These are phyloP conservation scores for Kalmusia sp. DNA, from an alignment of 2,329 filamentous ascomycete species.

Conservation along the genomic window DNA sequence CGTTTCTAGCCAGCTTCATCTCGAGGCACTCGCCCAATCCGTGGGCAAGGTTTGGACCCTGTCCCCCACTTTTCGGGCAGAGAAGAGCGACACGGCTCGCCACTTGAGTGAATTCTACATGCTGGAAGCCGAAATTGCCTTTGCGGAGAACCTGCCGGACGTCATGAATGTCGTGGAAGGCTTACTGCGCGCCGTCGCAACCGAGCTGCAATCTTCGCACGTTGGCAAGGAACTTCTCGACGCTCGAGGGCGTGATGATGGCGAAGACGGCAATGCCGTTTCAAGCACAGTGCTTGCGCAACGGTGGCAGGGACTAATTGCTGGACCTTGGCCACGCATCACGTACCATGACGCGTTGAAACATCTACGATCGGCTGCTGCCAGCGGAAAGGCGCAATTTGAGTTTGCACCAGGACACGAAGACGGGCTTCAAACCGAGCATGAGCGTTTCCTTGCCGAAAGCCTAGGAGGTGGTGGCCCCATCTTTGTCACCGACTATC, in stretches of 20 bases:
- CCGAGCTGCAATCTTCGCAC: constrained; percentile 56
- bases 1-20: constrained; percentile 91
- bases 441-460: constrained; percentile 86
- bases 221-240: constrained; percentile 64
- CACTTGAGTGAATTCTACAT: constrained; percentile 99
- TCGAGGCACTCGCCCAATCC: constrained; percentile 89
- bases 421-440: constrained; percentile 82
- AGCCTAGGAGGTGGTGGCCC: constrained; percentile 69
- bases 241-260: constrained; percentile 50
- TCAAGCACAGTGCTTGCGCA: constrained; percentile 62
- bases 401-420: constrained; percentile 74
- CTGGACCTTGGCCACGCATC: constrained; percentile 83
- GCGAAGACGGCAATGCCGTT: constrained; percentile 44
- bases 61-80: constrained; percentile 91
- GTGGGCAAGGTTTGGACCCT: constrained; percentile 92
- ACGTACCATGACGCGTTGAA: constrained; percentile 82
- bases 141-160: constrained; percentile 71
- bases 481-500: constrained; percentile 93
- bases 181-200: constrained; percentile 69
- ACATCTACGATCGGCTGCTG: constrained; percentile 66
- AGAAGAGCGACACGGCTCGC: constrained; percentile 81
- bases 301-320: constrained; percentile 74
- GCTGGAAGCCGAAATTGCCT: constrained; percentile 90
- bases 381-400: constrained; percentile 63
- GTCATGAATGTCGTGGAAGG: constrained; percentile 84